Percentiles rank a stretch among this genome's conserved stretches.
Evolutionary conservation across 306 rosid genomes (phyloP).

Genomic region (Clitoria ternatea): DNA sequence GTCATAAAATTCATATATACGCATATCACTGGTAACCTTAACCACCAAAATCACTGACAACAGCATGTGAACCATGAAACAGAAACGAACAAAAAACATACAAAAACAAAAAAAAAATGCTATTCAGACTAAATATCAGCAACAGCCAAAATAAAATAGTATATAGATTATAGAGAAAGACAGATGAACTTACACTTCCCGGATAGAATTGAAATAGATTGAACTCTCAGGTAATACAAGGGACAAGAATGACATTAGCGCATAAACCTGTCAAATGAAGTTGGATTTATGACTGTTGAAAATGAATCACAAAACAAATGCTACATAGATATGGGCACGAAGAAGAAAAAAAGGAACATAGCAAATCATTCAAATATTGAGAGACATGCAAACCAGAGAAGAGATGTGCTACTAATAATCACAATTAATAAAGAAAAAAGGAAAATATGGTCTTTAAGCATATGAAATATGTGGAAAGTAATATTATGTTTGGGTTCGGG

Average conservation of each 20-base stretch:
- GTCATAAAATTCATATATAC: background rate
- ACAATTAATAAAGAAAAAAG: slow-evolving; percentile 6
- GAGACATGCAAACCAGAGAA: background rate
- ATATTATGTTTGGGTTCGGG: background rate
- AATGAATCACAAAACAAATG: slow-evolving; percentile 8
- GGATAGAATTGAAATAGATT: slow-evolving; percentile 81
- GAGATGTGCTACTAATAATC: background rate
- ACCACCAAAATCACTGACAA: background rate
- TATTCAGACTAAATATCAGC: slow-evolving; percentile 10
- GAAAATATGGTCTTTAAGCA: background rate
- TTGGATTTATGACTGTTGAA: background rate
- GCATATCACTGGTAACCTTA: background rate
- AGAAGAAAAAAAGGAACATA: background rate
- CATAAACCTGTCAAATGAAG: slow-evolving; percentile 70
- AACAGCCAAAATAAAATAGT: slow-evolving; percentile 10
- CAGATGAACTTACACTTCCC: slow-evolving; percentile 84
- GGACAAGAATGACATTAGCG: slow-evolving; percentile 88
- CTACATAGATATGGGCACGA: background rate
- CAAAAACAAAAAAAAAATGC: background rate
- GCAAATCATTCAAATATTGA: background rate
- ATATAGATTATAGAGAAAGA: background rate
- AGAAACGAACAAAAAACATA: background rate
- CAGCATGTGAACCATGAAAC: slow-evolving; percentile 7
- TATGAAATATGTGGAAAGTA: background rate
- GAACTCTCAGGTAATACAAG: slow-evolving; percentile 69